These are phyloP conservation scores for Ogataea angusta DNA, from an alignment of 805 yeast species.

Conservation along the genomic window DNA sequence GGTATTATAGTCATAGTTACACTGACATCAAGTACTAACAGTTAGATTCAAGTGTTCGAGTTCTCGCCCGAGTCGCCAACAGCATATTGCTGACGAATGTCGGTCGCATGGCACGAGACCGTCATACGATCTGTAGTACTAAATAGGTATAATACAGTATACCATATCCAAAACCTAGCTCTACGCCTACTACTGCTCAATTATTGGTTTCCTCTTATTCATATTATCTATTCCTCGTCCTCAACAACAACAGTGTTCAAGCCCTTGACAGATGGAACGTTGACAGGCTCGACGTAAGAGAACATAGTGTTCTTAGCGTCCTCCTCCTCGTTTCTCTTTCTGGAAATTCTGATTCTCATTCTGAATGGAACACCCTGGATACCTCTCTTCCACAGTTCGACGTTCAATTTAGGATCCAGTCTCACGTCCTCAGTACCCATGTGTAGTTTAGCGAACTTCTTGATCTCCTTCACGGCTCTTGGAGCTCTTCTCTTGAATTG, in stretches of 20 bases:
- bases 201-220: slow-evolving; percentile 11
- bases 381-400: slow-evolving; percentile 99
- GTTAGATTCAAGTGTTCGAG: neutral
- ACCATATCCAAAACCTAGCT: neutral
- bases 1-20: slow-evolving; percentile 83
- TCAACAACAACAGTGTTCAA: slow-evolving; percentile 96
- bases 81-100: neutral
- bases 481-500: slow-evolving; percentile 99
- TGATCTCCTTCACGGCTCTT: slow-evolving; percentile 98
- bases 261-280: slow-evolving; percentile 94
- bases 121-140: neutral
- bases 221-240: slow-evolving; percentile 42
- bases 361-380: slow-evolving; percentile 98
- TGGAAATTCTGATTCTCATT: slow-evolving; percentile 95
- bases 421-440: slow-evolving; percentile 99
- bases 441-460: slow-evolving; percentile 97
- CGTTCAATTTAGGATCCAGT: slow-evolving; percentile 97
- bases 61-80: neutral
- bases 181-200: slow-evolving; percentile 2
- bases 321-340: slow-evolving; percentile 99
- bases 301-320: slow-evolving; percentile 96
- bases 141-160: neutral
- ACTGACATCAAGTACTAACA: slow-evolving; percentile 45
- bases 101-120: too few relatives aligned
- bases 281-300: slow-evolving; percentile 97